Evolutionary conservation across 2,329 filamentous ascomycete genomes (phyloP).

Genomic region (Exophiala sp.): DNA sequence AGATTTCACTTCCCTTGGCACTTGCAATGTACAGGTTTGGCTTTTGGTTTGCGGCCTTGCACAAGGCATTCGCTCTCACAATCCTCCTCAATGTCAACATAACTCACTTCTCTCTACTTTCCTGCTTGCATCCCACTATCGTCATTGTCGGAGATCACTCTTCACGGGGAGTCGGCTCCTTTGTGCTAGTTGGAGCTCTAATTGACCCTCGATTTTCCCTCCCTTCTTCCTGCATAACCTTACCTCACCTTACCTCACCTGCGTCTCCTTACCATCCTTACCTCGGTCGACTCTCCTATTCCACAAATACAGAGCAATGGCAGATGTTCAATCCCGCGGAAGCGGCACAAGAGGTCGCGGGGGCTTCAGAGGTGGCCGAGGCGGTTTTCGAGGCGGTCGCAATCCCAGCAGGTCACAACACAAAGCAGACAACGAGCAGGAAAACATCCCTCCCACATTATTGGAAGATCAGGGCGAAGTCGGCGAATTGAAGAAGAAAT

Average conservation of each 20-base stretch:
- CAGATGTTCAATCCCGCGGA: slow-evolving; percentile 84
- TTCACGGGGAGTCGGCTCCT: slow-evolving; percentile 18
- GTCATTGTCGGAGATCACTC: slow-evolving; percentile 10
- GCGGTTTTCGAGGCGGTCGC: slow-evolving; percentile 76
- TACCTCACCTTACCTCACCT: slow-evolving; percentile 12
- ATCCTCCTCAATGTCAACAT: slow-evolving; percentile 23
- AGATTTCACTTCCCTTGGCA: background rate
- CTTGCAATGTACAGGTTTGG: slow-evolving; percentile 7
- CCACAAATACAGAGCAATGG: slow-evolving; percentile 60
- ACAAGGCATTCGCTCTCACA: slow-evolving; percentile 12
- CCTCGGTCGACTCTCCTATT: slow-evolving; percentile 13
- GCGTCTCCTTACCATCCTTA: slow-evolving; percentile 2
- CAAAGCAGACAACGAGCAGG: slow-evolving; percentile 67
- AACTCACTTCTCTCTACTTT: slow-evolving; percentile 9
- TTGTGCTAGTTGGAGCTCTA: slow-evolving; percentile 14
- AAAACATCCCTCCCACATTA: slow-evolving; percentile 54
- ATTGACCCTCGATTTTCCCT: slow-evolving; percentile 23
- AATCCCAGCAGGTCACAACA: slow-evolving; percentile 43
- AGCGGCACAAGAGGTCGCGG: slow-evolving; percentile 51
- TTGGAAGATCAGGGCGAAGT: slow-evolving; percentile 83
- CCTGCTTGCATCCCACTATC: slow-evolving; percentile 11
- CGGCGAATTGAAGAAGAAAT: slow-evolving; percentile 84
- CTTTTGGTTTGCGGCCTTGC: slow-evolving; percentile 8
- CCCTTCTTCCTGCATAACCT: slow-evolving; percentile 13
- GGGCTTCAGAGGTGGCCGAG: slow-evolving; percentile 48